Evolutionary conservation across 2,329 filamentous ascomycete species (phyloP).

Genomic region (Colletotrichum sublineola): DNA sequence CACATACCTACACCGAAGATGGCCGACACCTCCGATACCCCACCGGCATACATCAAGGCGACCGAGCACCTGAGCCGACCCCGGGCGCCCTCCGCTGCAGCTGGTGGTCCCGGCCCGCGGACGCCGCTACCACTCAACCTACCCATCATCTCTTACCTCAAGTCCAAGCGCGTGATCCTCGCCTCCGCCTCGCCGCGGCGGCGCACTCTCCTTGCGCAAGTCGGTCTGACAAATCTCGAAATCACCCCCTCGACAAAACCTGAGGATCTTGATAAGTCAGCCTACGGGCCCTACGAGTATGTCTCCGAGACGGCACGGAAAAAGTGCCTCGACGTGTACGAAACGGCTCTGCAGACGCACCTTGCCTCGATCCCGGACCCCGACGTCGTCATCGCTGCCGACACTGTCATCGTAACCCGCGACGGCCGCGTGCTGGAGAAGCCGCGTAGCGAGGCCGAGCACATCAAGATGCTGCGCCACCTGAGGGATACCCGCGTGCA

Average conservation of each 20-base stretch:
- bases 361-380: conserved; percentile 72
- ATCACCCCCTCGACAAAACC: conserved; percentile 85
- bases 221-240: conserved; percentile 85
- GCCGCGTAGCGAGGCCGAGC: conserved; percentile 83
- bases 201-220: conserved; percentile 82
- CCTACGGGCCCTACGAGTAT: conserved; percentile 87
- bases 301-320: conserved; percentile 86
- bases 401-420: conserved; percentile 87
- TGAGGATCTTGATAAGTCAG: conserved; percentile 85
- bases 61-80: conserved; percentile 52
- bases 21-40: conserved; percentile 51
- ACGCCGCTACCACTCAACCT: conserved; percentile 79
- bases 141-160: conserved; percentile 82
- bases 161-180: conserved; percentile 85
- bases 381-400: conserved; percentile 87
- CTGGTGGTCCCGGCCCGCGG: conserved; percentile 55
- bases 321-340: conserved; percentile 83
- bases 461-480: conserved; percentile 85
- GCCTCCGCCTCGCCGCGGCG: conserved; percentile 91
- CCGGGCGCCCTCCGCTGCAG: conserved; percentile 41
- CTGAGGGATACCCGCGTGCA: conserved; percentile 83
- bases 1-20: conserved; percentile 1
- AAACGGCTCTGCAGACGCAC: conserved; percentile 58
- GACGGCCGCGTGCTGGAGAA: conserved; percentile 90
- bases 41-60: conserved; percentile 61